A percentile compares a stretch with the other conserved stretches of the same genome.
These are phyloP conservation scores for Phaeotremella fagi DNA, from an alignment of 768 basidiomycete species.

Conservation along the genomic window DNA sequence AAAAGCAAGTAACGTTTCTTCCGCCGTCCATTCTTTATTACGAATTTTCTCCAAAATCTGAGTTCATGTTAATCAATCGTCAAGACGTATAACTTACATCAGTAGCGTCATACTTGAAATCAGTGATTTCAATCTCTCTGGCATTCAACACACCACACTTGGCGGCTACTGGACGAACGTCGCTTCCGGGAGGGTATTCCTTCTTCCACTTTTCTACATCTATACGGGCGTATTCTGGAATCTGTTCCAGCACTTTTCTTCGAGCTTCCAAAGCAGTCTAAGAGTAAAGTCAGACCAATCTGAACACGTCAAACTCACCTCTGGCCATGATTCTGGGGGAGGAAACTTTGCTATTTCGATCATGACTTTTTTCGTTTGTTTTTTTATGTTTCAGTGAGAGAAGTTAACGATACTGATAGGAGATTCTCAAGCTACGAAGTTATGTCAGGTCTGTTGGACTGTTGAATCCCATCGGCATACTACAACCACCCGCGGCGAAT, in stretches of 20 bases:
- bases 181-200: not conserved
- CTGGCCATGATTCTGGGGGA: too few species aligned
- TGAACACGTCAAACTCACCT: not conserved
- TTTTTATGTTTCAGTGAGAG: too few species aligned
- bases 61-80: too few species aligned
- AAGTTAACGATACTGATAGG: too few species aligned
- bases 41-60: not conserved
- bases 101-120: conserved; percentile 14
- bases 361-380: too few species aligned
- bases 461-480: too few species aligned
- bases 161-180: not conserved
- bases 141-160: conserved; percentile 21
- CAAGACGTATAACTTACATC: conserved; percentile 22
- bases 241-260: not conserved
- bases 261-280: not conserved
- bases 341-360: too few species aligned
- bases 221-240: not conserved
- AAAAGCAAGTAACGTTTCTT: not conserved
- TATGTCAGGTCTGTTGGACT: too few species aligned
- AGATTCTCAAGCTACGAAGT: too few species aligned
- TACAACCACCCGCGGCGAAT: too few species aligned
- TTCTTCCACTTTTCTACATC: not conserved
- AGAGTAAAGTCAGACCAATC: too few species aligned
- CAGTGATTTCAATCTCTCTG: conserved; percentile 28
- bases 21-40: not conserved